phyloP scores from a whole-genome alignment of 805 yeast genomes.

The Zygosaccharomyces siamensis region DNA sequence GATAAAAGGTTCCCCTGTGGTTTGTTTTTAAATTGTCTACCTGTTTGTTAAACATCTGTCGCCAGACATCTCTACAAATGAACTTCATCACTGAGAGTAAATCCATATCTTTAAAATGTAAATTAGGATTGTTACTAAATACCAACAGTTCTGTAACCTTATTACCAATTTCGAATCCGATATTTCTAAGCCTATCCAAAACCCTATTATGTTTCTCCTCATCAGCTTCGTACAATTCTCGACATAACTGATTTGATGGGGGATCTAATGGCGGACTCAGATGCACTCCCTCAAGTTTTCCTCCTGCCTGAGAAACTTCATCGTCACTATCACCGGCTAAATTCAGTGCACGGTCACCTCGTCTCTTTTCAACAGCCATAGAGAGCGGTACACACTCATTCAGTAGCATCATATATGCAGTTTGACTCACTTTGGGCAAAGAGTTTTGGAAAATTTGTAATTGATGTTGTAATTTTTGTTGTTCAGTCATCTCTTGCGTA shows the following conservation, averaged over 20 bases:
- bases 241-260: slow-evolving; percentile 28
- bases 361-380: slow-evolving; percentile 51
- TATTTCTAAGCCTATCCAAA: slow-evolving; percentile 54
- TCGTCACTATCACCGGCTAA: slow-evolving; percentile 13
- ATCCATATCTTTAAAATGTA: slow-evolving; percentile 49
- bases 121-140: slow-evolving; percentile 45
- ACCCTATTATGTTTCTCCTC: slow-evolving; percentile 45
- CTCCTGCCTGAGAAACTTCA: slow-evolving; percentile 3
- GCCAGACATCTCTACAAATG: slow-evolving; percentile 91
- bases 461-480: slow-evolving; percentile 27
- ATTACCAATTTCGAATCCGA: slow-evolving; percentile 68
- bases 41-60: slow-evolving; percentile 69
- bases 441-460: slow-evolving; percentile 31
- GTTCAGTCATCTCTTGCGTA: slow-evolving; percentile 18
- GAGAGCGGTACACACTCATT: slow-evolving; percentile 76
- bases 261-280: slow-evolving; percentile 18
- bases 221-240: slow-evolving; percentile 31
- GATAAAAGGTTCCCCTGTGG: slow-evolving; percentile 54
- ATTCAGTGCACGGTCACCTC: slow-evolving; percentile 20
- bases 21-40: slow-evolving; percentile 91
- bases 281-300: slow-evolving; percentile 11
- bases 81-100: slow-evolving; percentile 83
- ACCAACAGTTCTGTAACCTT: slow-evolving; percentile 47
- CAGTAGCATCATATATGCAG: slow-evolving; percentile 58
- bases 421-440: slow-evolving; percentile 45